Base-by-base conservation (phyloP, 495 filamentous ascomycete genomes). In the Penicillium roqueforti region DNA sequence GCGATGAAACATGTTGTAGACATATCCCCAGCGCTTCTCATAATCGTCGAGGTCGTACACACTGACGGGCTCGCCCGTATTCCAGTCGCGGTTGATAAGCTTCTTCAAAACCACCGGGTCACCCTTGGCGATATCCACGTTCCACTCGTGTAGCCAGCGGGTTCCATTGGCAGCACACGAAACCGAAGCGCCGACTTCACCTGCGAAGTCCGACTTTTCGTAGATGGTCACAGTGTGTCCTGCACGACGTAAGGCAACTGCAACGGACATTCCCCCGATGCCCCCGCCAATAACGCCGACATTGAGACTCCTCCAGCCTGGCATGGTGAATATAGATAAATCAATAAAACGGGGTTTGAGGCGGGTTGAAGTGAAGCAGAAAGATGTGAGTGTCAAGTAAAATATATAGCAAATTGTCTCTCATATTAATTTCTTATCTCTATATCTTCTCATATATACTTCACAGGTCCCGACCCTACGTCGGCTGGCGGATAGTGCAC, bases 211-310 rank as follows among this genome's bases (percentile, higher is more conserved):
- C 4, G 67, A 60, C 25, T 62, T 67, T 39, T 76, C 73, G 49
- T 76, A 73, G 44, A 73, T 75, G 13, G 71, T 77, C 13, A 88
- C 85, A 4, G 69, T 58, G 60, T 87, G 84, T 32, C 85, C 86
- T n/a, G 83, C 78, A 22, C 86, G 79, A 10, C 77, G 75, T 23
- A 83, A 72, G 9, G 84, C 72, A 55, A 88, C 85, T 1, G 84
- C 83, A 2, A 80, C 79, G 9, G 80, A 79, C 42, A 91, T 73
- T 6, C 87, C 87, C n/a, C 83, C 83, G 29, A 89, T 80, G 16
- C 86, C 86, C 7, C 83, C 86, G 16, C 86, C 86, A 19, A 87
- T 72, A 3, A 89, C 74, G 26, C 81, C 74, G 46, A 84, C 66
- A 28, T 72, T 70, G 9, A 82, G 60, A 23, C 42, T 64, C 47